phyloP scores from a whole-genome alignment of 1,284 basidiomycete species.

The Ganoderma lingzhi region DNA sequence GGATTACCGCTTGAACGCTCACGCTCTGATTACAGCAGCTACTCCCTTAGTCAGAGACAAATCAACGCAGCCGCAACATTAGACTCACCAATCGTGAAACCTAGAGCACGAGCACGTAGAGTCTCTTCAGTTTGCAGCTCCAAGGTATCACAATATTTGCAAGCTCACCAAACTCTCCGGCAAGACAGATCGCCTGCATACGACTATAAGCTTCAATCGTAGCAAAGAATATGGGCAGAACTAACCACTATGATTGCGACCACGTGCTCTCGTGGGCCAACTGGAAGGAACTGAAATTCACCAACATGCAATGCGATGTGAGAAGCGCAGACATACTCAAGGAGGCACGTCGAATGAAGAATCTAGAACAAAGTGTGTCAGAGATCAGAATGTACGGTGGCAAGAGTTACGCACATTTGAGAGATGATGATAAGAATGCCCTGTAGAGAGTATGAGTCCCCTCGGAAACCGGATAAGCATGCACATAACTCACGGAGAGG shows the following conservation, averaged over 20 bases:
- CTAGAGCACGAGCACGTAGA: not conserved
- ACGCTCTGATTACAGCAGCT: constrained; percentile 10
- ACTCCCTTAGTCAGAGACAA: not conserved
- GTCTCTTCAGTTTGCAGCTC: not conserved
- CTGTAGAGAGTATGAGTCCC: not conserved
- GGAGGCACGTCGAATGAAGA: constrained; percentile 10
- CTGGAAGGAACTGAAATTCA: not conserved
- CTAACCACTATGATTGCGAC: constrained; percentile 4
- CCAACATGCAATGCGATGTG: not conserved
- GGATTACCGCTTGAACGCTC: not conserved
- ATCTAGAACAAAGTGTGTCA: not conserved
- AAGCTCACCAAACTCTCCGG: constrained; percentile 12
- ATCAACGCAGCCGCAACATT: not conserved
- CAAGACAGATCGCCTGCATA: not conserved
- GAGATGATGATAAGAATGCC: constrained; percentile 11
- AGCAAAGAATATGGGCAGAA: not conserved
- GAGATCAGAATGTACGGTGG: not conserved
- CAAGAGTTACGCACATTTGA: not conserved
- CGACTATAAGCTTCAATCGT: not conserved
- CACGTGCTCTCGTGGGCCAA: constrained; percentile 1
- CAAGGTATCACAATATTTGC: too few species aligned
- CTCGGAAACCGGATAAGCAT: not conserved
- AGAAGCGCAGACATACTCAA: not conserved
- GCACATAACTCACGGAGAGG: not conserved
- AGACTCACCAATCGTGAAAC: constrained; percentile 10